Base-by-base conservation (phyloP, 2,329 filamentous ascomycete species). In the Arthrobotrys sinensis region DNA sequence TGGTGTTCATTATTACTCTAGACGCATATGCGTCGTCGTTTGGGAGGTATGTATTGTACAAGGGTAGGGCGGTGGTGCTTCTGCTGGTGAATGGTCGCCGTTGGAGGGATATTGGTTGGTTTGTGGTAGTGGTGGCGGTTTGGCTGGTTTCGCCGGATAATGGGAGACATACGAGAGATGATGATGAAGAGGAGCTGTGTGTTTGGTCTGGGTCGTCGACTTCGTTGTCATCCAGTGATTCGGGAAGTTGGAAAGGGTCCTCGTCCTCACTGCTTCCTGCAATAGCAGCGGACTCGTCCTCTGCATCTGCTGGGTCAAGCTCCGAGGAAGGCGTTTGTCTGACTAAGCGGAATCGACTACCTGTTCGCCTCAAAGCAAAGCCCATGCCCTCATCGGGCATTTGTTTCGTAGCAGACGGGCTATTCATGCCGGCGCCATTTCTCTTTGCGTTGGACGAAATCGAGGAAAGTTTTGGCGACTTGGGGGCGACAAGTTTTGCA, bases 261-360 rank as follows among this genome's bases (percentile, higher is more conserved):
- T 79, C 76, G 38, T 79, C 76, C 64, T 79, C 76, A 16, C 76
- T 79, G 24, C 76, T 79, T 7, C 76, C 76, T 14, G 69, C 68
- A 12, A 79, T 65, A 11, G 76, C 76, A 40, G 50, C 76, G 16
- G 76, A 79, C n/a, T 78, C 79, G 28, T 66, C 76, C n/a, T 80
- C 75, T 10, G 60, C 67, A 53, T 80, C 79, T 10, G 70, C 75
- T 11, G 79, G 79, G 11, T 80, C 80, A 1, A 80, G 60, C 53
- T 80, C 79, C 32, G 69, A 70, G 0, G 78, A 73, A 8, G 80
- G 70, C 1, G 79, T 70, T 40, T 79, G 70, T 7, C 77, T 46
- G 21, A 79, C 72, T 12, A 77, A 53, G 2, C 79, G 66, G 63
- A 68, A 79, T 16, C 60, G 55, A 40, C 72, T 63, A 1, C 75